A percentile compares a stretch with the other conserved stretches of the same genome.
These are phyloP conservation scores for Coniella vitis DNA, from an alignment of 2,329 filamentous ascomycete genomes.

Conservation along the genomic window DNA sequence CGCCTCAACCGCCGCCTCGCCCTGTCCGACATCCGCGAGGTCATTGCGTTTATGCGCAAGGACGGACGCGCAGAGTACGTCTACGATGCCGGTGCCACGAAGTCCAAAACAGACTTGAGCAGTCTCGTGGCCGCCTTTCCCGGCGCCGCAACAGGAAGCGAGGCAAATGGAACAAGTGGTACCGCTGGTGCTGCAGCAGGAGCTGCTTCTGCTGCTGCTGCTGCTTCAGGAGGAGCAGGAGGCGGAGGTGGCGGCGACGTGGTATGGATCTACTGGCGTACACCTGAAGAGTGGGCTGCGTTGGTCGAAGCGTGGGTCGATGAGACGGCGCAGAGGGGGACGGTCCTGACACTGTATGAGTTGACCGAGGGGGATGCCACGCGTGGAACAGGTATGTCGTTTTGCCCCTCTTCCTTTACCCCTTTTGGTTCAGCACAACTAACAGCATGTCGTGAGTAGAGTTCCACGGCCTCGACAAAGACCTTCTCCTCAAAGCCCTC, in stretches of 20 bases:
- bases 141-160: too few species aligned
- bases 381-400: slow-evolving; percentile 53
- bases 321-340: slow-evolving; percentile 79
- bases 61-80: slow-evolving; percentile 64
- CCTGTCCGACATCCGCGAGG: slow-evolving; percentile 46
- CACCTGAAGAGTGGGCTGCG: slow-evolving; percentile 84
- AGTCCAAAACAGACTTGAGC: too few species aligned
- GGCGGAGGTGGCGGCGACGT: slow-evolving; percentile 38
- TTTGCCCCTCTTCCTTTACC: slow-evolving; percentile 4
- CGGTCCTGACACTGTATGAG: slow-evolving; percentile 89
- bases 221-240: background rate
- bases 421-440: slow-evolving; percentile 4
- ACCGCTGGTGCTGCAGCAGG: too few species aligned
- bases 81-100: too few species aligned
- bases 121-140: too few species aligned
- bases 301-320: slow-evolving; percentile 77
- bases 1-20: slow-evolving; percentile 44
- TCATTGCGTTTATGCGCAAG: slow-evolving; percentile 52
- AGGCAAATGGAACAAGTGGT: too few species aligned
- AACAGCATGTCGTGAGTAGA: slow-evolving; percentile 41
- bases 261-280: slow-evolving; percentile 77
- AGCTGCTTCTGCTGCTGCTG: too few species aligned
- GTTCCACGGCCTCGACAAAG: slow-evolving; percentile 81
- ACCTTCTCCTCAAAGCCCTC: slow-evolving; percentile 72
- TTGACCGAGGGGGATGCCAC: slow-evolving; percentile 81